Percentiles rank a stretch among this genome's conserved stretches.
Evolutionary conservation across 2,329 filamentous ascomycete species (phyloP).

Genomic region (Alternaria metachromatica): DNA sequence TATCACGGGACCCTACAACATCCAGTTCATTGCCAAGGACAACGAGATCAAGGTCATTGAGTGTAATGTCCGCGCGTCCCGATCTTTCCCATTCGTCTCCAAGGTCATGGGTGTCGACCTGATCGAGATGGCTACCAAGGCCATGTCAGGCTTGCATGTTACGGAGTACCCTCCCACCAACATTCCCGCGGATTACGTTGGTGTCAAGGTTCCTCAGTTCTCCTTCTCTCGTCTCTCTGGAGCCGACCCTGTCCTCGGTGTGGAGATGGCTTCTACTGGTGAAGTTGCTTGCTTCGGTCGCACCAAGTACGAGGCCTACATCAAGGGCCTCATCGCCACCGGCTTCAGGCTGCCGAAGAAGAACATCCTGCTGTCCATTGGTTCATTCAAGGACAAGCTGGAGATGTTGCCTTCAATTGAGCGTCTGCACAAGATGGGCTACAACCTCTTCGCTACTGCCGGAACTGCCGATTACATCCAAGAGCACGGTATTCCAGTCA

Average conservation of each 20-base stretch:
- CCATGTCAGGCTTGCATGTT: constrained; percentile 86
- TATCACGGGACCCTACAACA: constrained; percentile 96
- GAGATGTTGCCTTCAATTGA: constrained; percentile 94
- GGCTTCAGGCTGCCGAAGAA: constrained; percentile 96
- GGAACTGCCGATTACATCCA: constrained; percentile 97
- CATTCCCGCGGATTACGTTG: constrained; percentile 82
- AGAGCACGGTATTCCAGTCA: constrained; percentile 88
- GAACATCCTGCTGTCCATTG: constrained; percentile 94
- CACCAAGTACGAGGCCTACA: constrained; percentile 96
- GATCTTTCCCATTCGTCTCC: constrained; percentile 97
- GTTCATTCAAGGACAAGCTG: constrained; percentile 96
- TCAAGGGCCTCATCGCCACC: constrained; percentile 94
- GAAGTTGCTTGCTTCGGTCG: constrained; percentile 96
- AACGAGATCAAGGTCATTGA: constrained; percentile 99
- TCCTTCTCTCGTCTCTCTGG: constrained; percentile 97
- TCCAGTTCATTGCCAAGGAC: constrained; percentile 99
- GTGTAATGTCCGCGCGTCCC: constrained; percentile 94
- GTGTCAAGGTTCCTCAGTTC: constrained; percentile 98
- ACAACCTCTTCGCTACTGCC: constrained; percentile 93
- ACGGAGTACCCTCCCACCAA: constrained; percentile 79
- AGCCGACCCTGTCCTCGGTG: constrained; percentile 93
- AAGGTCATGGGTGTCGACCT: constrained; percentile 98
- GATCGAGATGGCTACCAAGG: constrained; percentile 98
- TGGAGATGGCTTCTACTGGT: constrained; percentile 99
- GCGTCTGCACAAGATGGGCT: constrained; percentile 88